These are phyloP conservation scores for Posidonia australis DNA, from an alignment of 106 monocot species.

Conservation along the genomic window DNA sequence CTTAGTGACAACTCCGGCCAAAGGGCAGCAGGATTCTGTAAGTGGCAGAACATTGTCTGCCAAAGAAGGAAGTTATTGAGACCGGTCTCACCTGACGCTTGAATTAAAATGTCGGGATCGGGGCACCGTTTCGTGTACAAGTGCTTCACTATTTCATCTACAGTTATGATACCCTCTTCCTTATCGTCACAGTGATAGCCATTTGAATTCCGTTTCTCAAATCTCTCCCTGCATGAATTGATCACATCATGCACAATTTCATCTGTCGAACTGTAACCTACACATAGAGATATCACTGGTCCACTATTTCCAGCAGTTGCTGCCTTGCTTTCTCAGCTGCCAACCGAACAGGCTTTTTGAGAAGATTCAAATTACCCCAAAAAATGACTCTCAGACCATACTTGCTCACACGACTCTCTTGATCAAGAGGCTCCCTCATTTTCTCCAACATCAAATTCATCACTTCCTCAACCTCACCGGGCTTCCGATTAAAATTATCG, in stretches of 20 bases:
- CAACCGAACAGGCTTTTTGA: constrained; percentile 16
- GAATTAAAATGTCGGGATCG: constrained; percentile 18
- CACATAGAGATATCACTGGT: constrained; percentile 19
- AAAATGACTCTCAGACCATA: constrained; percentile 16
- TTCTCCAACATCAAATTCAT: constrained; percentile 25
- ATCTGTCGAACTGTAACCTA: constrained; percentile 17
- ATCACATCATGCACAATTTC: constrained; percentile 21
- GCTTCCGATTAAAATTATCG: constrained; percentile 23
- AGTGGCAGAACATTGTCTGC: constrained; percentile 16
- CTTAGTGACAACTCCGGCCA: constrained; percentile 24
- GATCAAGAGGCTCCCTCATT: constrained; percentile 2
- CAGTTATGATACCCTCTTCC: not conserved
- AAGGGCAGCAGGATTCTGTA: constrained; percentile 22
- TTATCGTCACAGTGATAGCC: not conserved
- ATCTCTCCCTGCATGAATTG: constrained; percentile 4
- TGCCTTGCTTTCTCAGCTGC: constrained; percentile 21
- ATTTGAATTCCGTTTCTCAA: not conserved
- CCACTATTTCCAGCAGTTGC: constrained; percentile 15
- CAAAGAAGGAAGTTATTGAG: constrained; percentile 29
- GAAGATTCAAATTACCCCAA: constrained; percentile 16
- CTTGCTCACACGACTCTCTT: constrained; percentile 13
- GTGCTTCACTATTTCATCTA: constrained; percentile 13
- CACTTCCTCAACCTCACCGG: constrained; percentile 20
- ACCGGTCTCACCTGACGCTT: constrained; percentile 24
- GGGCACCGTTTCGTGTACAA: constrained; percentile 16